Percentiles rank a stretch among this genome's conserved stretches.
Conservation (phyloP, 169 alveolate species). For the Plasmodium vivax region DNA sequence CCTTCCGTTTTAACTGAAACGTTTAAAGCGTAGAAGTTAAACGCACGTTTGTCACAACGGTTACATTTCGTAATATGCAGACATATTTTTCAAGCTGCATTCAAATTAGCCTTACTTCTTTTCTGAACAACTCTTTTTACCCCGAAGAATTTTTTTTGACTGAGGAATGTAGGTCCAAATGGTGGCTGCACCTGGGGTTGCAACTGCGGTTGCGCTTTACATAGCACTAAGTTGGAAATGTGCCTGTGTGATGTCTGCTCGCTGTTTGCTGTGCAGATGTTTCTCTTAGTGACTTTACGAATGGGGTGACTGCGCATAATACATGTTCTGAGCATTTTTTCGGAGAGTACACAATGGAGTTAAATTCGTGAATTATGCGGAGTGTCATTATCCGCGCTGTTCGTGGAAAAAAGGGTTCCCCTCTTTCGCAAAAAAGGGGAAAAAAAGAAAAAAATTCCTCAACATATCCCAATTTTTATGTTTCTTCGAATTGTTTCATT, state of each 20-base stretch:
- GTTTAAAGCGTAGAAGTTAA: not conserved
- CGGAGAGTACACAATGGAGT: conserved; percentile 12
- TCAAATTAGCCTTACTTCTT: conserved; percentile 42
- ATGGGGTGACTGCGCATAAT: conserved; percentile 19
- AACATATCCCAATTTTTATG: not conserved
- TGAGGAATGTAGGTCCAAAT: conserved; percentile 11
- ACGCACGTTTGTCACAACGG: not conserved
- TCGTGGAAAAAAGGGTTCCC: not conserved
- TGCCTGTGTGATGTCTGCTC: not conserved
- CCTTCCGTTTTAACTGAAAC: not conserved
- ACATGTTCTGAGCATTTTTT: conserved; percentile 26
- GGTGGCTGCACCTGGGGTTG: conserved; percentile 1
- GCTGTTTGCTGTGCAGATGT: conserved; percentile 1
- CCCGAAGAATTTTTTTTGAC: conserved; percentile 51
- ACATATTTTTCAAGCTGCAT: not conserved
- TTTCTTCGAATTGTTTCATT: not conserved
- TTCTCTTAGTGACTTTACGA: conserved; percentile 15
- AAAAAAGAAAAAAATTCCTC: conserved; percentile 5
- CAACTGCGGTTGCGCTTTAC: conserved; percentile 10
- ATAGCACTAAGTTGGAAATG: conserved; percentile 20
- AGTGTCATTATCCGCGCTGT: conserved; percentile 13
- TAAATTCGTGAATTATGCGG: not conserved
- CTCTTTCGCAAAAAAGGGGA: not conserved
- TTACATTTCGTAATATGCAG: not conserved
- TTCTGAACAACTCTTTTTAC: conserved; percentile 74